Percentiles rank a stretch among this genome's conserved stretches.
Conservation (phyloP, 306 rosid species). For the Carpinus fangiana region DNA sequence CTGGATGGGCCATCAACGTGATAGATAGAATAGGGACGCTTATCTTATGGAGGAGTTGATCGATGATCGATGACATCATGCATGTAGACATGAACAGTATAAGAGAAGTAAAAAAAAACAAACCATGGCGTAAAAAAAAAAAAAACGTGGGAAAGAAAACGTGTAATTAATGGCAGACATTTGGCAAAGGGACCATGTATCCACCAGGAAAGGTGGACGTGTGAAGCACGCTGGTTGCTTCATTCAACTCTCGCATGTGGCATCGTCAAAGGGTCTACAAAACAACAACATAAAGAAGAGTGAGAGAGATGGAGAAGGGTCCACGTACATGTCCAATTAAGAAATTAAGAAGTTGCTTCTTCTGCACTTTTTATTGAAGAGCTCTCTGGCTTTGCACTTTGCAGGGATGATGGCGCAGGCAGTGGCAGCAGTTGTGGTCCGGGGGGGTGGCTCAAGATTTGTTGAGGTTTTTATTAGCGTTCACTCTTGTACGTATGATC, state of each 20-base stretch:
- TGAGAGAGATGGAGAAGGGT: neutral
- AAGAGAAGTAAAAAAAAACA: neutral
- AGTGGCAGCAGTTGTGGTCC: neutral
- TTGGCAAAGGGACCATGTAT: slow-evolving; percentile 13
- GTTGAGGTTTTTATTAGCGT: neutral
- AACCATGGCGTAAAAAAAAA: neutral
- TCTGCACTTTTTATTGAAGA: slow-evolving; percentile 2
- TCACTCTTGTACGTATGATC: neutral
- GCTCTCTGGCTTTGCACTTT: neutral
- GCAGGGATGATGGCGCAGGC: neutral
- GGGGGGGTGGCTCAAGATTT: too few relatives aligned
- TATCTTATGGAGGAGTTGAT: neutral
- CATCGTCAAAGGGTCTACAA: neutral
- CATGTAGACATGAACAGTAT: neutral
- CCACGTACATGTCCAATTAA: neutral
- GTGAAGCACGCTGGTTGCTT: slow-evolving; percentile 5
- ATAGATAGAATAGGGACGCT: neutral
- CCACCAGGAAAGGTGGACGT: neutral
- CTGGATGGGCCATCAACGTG: neutral
- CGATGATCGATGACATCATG: neutral
- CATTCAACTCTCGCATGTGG: neutral
- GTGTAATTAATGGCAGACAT: neutral
- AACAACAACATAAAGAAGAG: neutral
- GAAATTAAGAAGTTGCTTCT: neutral
- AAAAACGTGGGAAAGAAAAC: neutral